Evolutionary conservation across 2,329 filamentous ascomycete genomes (phyloP).

Genomic region (Alternaria incomplexa): DNA sequence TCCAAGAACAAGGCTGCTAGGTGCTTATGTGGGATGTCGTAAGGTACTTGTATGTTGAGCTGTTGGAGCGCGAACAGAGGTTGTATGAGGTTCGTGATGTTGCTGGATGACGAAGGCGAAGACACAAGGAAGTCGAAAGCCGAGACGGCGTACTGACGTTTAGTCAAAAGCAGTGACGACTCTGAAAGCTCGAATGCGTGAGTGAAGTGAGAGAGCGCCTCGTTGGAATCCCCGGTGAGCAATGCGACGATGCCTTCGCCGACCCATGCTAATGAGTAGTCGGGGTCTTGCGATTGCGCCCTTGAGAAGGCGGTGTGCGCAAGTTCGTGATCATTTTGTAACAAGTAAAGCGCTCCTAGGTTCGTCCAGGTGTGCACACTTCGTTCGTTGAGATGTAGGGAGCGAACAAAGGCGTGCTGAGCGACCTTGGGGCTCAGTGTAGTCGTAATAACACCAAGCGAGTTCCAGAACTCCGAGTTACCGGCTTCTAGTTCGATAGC

Average conservation of each 20-base stretch:
- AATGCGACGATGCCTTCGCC: slow-evolving; percentile 88
- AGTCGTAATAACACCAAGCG: slow-evolving; percentile 88
- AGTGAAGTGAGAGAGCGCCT: slow-evolving; percentile 85
- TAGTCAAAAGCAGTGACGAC: slow-evolving; percentile 73
- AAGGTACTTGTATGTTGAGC: slow-evolving; percentile 72
- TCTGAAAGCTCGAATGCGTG: slow-evolving; percentile 94
- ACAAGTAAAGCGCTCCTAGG: slow-evolving; percentile 80
- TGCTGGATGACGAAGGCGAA: slow-evolving; percentile 57
- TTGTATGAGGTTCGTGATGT: slow-evolving; percentile 72
- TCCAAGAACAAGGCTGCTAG: slow-evolving; percentile 82
- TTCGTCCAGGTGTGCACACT: slow-evolving; percentile 90
- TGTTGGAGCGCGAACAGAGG: slow-evolving; percentile 90
- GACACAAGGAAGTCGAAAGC: slow-evolving; percentile 81
- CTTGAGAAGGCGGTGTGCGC: slow-evolving; percentile 89
- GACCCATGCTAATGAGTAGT: slow-evolving; percentile 91
- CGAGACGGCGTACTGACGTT: slow-evolving; percentile 79
- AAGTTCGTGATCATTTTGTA: slow-evolving; percentile 83
- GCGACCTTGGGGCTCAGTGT: slow-evolving; percentile 84
- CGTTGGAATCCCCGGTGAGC: slow-evolving; percentile 72
- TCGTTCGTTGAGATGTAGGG: slow-evolving; percentile 87
- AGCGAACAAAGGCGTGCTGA: slow-evolving; percentile 91
- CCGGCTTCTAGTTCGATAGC: slow-evolving; percentile 94
- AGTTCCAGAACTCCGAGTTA: slow-evolving; percentile 97
- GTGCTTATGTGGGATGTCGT: slow-evolving; percentile 75
- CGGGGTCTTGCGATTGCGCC: slow-evolving; percentile 92